Percentiles rank a stretch among this genome's conserved stretches.
Conservation (phyloP, 345 rosid genomes). For the Camelina neglecta region DNA sequence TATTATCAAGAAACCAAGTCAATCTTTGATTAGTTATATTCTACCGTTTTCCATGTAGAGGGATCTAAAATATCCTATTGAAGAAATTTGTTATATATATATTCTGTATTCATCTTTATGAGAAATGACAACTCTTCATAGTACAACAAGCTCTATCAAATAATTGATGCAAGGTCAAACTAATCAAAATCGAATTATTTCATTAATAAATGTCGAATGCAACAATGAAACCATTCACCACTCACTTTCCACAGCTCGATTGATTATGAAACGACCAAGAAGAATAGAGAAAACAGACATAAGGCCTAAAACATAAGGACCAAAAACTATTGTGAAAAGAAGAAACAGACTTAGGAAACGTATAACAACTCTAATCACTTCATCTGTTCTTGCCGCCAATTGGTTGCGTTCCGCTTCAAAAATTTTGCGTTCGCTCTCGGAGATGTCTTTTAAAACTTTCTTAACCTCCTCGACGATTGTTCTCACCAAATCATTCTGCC, state of each 20-base stretch:
- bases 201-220: neutral
- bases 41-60: too few species aligned
- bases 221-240: neutral
- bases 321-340: neutral
- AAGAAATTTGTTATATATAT: too few species aligned
- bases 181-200: neutral
- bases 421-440: neutral
- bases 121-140: neutral
- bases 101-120: neutral
- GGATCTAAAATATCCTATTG: too few species aligned
- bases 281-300: neutral
- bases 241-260: neutral
- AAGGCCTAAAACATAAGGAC: neutral
- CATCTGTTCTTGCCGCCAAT: neutral
- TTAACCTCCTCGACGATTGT: neutral
- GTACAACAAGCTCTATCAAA: neutral
- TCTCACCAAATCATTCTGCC: neutral
- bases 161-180: neutral
- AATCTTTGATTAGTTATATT: too few species aligned
- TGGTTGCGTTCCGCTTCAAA: neutral
- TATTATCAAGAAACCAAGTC: too few species aligned
- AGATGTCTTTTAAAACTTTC: neutral
- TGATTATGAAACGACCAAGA: neutral
- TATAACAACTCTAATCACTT: neutral
- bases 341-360: neutral